phyloP scores from a whole-genome alignment of 2,329 filamentous ascomycete species.

The Sporothrix pallida region DNA sequence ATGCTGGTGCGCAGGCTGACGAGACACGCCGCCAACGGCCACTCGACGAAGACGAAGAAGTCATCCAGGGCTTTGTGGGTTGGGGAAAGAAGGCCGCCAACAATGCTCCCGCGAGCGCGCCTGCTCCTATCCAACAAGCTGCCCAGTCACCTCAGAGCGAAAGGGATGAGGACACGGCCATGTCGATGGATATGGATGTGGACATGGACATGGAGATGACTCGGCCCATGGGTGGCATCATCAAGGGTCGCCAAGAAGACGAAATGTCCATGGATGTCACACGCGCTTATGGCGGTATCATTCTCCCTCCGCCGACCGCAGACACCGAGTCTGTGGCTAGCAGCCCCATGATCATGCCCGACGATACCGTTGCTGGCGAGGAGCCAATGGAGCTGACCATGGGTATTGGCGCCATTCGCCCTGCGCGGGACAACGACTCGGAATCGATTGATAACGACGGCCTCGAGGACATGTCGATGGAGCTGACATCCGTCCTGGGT shows the following conservation, averaged over 20 bases:
- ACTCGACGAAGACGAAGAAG: conserved; percentile 69
- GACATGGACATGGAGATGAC: conserved; percentile 55
- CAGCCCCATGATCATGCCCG: conserved; percentile 45
- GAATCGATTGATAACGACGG: conserved; percentile 48
- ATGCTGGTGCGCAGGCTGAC: conserved; percentile 61
- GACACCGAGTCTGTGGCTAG: conserved; percentile 35
- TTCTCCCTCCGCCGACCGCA: conserved; percentile 53
- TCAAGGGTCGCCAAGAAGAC: conserved; percentile 48
- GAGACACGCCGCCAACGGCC: conserved; percentile 59
- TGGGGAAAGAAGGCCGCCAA: conserved; percentile 66
- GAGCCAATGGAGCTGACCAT: conserved; percentile 79
- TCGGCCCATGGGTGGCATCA: conserved; percentile 52
- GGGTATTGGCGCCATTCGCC: conserved; percentile 73
- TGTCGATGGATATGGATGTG: conserved; percentile 52
- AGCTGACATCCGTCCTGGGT: conserved; percentile 71
- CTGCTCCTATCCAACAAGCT: not conserved
- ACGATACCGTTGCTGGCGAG: conserved; percentile 60
- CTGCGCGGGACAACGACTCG: conserved; percentile 41
- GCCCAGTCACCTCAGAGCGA: conserved; percentile 37
- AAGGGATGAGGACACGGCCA: conserved; percentile 52
- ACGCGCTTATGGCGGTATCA: conserved; percentile 77
- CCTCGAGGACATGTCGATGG: conserved; percentile 79
- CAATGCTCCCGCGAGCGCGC: conserved; percentile 40
- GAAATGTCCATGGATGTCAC: conserved; percentile 95
- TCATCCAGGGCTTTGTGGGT: conserved; percentile 75